Evolutionary conservation across 148 eudicot species (phyloP).

Genomic region (Diospyros lotus): DNA sequence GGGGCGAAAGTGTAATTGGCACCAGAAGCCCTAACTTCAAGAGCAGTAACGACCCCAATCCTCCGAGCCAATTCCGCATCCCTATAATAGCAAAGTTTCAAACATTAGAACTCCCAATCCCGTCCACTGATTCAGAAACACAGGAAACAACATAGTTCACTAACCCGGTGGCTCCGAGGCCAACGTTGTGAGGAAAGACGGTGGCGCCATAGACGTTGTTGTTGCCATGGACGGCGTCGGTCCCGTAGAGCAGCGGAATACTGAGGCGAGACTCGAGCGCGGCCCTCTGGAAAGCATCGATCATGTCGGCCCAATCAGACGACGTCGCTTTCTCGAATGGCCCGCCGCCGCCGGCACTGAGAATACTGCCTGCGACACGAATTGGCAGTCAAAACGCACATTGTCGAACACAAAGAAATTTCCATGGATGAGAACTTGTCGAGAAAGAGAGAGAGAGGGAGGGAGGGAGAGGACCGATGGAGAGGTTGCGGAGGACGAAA

Average conservation of each 20-base stretch:
- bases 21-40: conserved; percentile 83
- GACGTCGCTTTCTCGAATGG: conserved; percentile 63
- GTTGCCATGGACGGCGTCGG: conserved; percentile 92
- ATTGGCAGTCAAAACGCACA: neutral
- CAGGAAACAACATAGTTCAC: neutral
- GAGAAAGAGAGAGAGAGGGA: conserved; percentile 7
- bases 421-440: too few species aligned
- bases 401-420: neutral
- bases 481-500: conserved; percentile 43
- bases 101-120: neutral
- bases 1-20: conserved; percentile 78
- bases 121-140: neutral
- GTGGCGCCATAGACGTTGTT: conserved; percentile 85
- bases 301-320: conserved; percentile 85
- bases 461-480: conserved; percentile 40
- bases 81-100: conserved; percentile 24
- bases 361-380: conserved; percentile 59
- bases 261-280: conserved; percentile 71
- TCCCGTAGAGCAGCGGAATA: conserved; percentile 79
- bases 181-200: conserved; percentile 83
- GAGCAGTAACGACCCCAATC: conserved; percentile 79
- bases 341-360: conserved; percentile 67
- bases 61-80: conserved; percentile 65
- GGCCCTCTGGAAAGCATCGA: conserved; percentile 63
- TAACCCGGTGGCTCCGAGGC: conserved; percentile 95